Evolutionary conservation across 176 grass and related monocot species (phyloP).

Genomic region (Tillandsia leiboldiana): DNA sequence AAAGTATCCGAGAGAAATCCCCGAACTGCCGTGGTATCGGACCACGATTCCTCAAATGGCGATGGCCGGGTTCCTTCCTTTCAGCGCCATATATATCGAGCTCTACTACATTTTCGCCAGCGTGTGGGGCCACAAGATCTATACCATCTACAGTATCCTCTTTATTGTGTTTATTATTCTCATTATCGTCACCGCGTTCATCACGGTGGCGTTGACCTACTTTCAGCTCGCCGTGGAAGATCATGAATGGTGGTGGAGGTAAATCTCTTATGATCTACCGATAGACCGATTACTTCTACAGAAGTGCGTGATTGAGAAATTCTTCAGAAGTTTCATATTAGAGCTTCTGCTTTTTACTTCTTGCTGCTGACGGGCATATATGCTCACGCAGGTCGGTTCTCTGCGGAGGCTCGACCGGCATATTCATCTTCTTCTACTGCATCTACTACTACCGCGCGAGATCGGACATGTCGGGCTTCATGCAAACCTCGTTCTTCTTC

Average conservation of each 20-base stretch:
- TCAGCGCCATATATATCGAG: slow-evolving; percentile 94
- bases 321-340: too few relatives aligned
- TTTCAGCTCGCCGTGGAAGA: slow-evolving; percentile 96
- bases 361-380: neutral
- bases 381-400: slow-evolving; percentile 55
- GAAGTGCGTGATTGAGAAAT: too few relatives aligned
- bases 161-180: slow-evolving; percentile 98
- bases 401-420: slow-evolving; percentile 82
- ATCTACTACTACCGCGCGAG: slow-evolving; percentile 91
- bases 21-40: slow-evolving; percentile 79
- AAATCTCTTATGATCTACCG: slow-evolving; percentile 22
- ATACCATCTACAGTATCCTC: slow-evolving; percentile 95
- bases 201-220: slow-evolving; percentile 83
- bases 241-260: slow-evolving; percentile 99
- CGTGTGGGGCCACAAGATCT: slow-evolving; percentile 95
- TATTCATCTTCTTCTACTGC: slow-evolving; percentile 90
- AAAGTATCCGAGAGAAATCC: slow-evolving; percentile 91
- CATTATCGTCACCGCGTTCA: slow-evolving; percentile 87
- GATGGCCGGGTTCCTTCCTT: slow-evolving; percentile 91
- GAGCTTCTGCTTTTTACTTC: too few relatives aligned
- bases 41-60: slow-evolving; percentile 87
- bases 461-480: slow-evolving; percentile 95
- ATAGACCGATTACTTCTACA: neutral
- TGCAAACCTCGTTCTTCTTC: slow-evolving; percentile 97
- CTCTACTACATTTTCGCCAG: slow-evolving; percentile 97